A percentile compares a stretch with the other conserved stretches of the same genome.
Evolutionary conservation across 441 rosid genomes (phyloP).

Genomic region (Hura crepitans): DNA sequence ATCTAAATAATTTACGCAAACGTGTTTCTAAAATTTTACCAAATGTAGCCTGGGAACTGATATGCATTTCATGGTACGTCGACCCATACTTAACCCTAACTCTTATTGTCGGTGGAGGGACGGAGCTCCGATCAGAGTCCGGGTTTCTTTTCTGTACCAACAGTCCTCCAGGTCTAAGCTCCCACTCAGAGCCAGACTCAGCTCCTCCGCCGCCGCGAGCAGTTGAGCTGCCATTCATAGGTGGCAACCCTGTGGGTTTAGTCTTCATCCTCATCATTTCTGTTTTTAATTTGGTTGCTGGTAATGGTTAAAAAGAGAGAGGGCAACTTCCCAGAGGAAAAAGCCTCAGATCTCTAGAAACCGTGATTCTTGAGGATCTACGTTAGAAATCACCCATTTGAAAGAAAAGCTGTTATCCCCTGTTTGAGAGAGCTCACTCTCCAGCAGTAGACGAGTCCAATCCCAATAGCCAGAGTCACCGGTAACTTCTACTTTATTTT

Average conservation of each 20-base stretch:
- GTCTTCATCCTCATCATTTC: conserved; percentile 76
- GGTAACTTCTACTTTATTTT: neutral
- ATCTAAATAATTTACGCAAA: neutral
- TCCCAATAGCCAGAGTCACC: conserved; percentile 32
- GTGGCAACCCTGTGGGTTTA: conserved; percentile 44
- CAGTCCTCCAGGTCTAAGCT: conserved; percentile 96
- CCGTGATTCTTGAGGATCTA: conserved; percentile 31
- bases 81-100: conserved; percentile 84
- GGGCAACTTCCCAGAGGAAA: conserved; percentile 8
- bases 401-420: conserved; percentile 30
- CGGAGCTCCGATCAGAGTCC: conserved; percentile 56
- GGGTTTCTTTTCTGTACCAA: conserved; percentile 82
- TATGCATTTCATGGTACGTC: conserved; percentile 68
- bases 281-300: neutral
- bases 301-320: conserved; percentile 8
- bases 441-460: conserved; percentile 44
- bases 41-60: conserved; percentile 84
- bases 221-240: conserved; percentile 37
- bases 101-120: conserved; percentile 79
- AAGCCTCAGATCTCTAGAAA: conserved; percentile 39
- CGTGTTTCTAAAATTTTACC: conserved; percentile 36
- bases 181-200: conserved; percentile 56
- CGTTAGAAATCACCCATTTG: conserved; percentile 34
- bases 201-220: conserved; percentile 25
- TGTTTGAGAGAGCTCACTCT: conserved; percentile 31